Evolutionary conservation across 495 filamentous ascomycete species (phyloP).

Genomic region (Stereocaulon alpinum): DNA sequence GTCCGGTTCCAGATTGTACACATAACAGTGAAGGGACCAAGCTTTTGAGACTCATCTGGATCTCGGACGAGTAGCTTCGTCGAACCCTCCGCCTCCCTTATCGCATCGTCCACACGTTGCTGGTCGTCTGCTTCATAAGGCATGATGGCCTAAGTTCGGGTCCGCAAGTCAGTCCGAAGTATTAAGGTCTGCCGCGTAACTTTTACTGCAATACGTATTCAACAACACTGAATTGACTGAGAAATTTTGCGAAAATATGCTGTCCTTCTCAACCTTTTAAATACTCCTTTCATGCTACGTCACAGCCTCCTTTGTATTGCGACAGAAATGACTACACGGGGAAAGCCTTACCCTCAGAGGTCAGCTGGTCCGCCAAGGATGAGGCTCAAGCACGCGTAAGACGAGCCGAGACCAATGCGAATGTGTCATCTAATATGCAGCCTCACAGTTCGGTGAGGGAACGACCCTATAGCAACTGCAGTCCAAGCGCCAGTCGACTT

Average conservation of each 20-base stretch:
- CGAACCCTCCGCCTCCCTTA: constrained; percentile 3
- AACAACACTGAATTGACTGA: no score
- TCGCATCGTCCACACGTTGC: constrained; percentile 16
- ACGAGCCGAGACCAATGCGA: background rate
- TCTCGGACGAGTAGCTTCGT: constrained; percentile 11
- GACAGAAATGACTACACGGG: background rate
- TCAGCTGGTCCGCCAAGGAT: background rate
- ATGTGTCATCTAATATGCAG: background rate
- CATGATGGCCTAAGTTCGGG: constrained; percentile 5
- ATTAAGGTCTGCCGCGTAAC: no score
- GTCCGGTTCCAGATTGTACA: constrained; percentile 19
- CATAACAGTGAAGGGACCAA: constrained; percentile 13
- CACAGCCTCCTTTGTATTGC: background rate
- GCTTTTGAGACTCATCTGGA: constrained; percentile 13
- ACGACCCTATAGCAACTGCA: background rate
- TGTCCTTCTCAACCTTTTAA: background rate
- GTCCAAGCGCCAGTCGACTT: background rate
- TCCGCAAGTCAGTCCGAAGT: no score
- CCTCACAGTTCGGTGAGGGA: background rate
- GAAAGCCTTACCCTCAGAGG: background rate
- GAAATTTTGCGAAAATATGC: no score
- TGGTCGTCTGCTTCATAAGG: constrained; percentile 15
- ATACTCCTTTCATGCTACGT: background rate
- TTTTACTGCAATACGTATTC: no score
- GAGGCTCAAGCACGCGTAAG: background rate